Evolutionary conservation across 2,329 filamentous ascomycete genomes (phyloP).

Genomic region (Akanthomyces lecanii): DNA sequence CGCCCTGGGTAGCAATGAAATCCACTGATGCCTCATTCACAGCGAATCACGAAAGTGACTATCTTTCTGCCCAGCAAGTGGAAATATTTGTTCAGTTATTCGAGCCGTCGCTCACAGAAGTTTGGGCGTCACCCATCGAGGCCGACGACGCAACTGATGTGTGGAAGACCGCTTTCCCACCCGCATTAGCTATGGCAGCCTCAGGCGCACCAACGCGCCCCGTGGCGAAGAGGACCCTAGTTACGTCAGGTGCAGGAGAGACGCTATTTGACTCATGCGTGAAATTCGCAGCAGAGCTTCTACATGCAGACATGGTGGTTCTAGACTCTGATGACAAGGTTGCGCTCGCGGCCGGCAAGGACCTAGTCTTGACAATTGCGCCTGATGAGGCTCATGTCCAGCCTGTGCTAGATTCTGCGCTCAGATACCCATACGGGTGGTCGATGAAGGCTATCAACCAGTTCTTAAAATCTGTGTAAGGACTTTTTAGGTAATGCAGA

Average conservation of each 20-base stretch:
- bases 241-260: background rate
- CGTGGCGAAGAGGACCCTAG: background rate
- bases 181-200: too few species aligned
- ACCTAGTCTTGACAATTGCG: background rate
- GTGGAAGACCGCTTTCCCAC: background rate
- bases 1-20: background rate
- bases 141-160: background rate
- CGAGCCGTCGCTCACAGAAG: background rate
- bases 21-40: background rate
- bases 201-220: background rate
- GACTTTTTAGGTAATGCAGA: too few species aligned
- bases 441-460: background rate
- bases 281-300: background rate
- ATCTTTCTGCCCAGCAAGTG: conserved; percentile 2
- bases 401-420: conserved; percentile 1
- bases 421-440: background rate
- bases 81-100: background rate
- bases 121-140: conserved; percentile 4
- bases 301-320: conserved; percentile 1
- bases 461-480: background rate
- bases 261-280: conserved; percentile 9
- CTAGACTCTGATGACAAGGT: conserved; percentile 5
- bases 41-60: background rate
- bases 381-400: conserved; percentile 5
- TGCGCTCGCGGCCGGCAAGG: background rate